phyloP scores from a whole-genome alignment of 1,284 basidiomycete species.

The Fomitopsis palustris region DNA sequence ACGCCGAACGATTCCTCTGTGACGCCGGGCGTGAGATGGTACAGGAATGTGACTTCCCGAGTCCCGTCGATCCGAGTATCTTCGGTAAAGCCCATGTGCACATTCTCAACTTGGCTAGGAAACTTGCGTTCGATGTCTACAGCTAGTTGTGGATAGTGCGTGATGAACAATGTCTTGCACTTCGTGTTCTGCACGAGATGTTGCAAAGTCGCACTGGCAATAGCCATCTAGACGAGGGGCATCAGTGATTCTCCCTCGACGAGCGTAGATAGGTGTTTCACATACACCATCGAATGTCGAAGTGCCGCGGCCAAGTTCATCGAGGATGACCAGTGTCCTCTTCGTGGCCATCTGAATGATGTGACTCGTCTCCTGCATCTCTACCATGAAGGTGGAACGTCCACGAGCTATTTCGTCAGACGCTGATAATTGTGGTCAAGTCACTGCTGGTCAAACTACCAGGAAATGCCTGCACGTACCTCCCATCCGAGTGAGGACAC shows the following conservation, averaged over 20 bases:
- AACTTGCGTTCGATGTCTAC: conserved; percentile 52
- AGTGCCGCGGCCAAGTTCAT: conserved; percentile 83
- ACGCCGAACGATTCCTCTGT: conserved; percentile 85
- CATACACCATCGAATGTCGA: conserved; percentile 82
- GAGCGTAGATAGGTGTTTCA: conserved; percentile 8
- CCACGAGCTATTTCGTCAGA: conserved; percentile 84
- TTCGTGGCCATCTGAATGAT: conserved; percentile 75
- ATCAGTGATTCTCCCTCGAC: background rate
- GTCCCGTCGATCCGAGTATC: conserved; percentile 65
- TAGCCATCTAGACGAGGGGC: conserved; percentile 62
- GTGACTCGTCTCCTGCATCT: conserved; percentile 91
- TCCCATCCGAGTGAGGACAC: conserved; percentile 85
- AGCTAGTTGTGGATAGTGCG: conserved; percentile 83
- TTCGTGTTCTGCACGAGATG: conserved; percentile 61
- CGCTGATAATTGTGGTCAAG: conserved; percentile 40
- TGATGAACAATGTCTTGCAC: conserved; percentile 91
- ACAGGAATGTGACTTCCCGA: conserved; percentile 83
- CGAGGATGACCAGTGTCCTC: conserved; percentile 80
- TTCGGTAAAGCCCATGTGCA: conserved; percentile 84
- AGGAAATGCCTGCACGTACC: conserved; percentile 39
- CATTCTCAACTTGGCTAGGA: conserved; percentile 61
- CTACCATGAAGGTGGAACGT: conserved; percentile 94
- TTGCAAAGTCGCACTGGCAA: conserved; percentile 76
- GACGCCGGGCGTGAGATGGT: conserved; percentile 68
- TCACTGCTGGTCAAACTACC: background rate